Percentiles rank a stretch among this genome's conserved stretches.
Evolutionary conservation across 306 rosid species (phyloP).

Genomic region (Sindora glabra): DNA sequence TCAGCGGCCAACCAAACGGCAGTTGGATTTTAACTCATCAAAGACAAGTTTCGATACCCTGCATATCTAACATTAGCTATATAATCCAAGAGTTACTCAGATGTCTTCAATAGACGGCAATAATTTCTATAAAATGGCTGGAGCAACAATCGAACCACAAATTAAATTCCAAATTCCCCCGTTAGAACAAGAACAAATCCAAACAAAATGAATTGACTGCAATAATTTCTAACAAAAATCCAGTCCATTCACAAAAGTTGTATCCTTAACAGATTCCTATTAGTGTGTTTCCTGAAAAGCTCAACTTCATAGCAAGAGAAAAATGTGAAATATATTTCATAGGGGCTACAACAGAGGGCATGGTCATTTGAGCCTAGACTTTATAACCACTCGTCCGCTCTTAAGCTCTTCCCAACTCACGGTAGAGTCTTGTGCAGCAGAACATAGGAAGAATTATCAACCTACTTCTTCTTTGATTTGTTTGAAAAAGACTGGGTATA

Average conservation of each 20-base stretch:
- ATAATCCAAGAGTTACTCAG: no score
- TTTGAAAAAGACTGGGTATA: conserved; percentile 44
- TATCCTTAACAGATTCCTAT: conserved; percentile 28
- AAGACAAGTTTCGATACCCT: no score
- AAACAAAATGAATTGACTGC: no score
- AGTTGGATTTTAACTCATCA: no score
- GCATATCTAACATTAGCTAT: no score
- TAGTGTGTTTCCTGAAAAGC: conserved; percentile 22
- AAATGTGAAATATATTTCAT: conserved; percentile 14
- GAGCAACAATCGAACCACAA: no score
- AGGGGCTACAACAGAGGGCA: conserved; percentile 58
- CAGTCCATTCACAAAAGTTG: conserved; percentile 12
- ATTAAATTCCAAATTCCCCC: no score
- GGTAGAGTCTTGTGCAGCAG: conserved; percentile 38
- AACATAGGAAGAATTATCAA: conserved; percentile 18
- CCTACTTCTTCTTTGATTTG: conserved; percentile 84
- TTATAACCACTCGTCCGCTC: conserved; percentile 39
- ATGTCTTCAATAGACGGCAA: no score
- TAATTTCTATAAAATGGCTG: no score
- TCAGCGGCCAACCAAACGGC: no score
- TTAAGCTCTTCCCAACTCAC: conserved; percentile 36
- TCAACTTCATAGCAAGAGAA: conserved; percentile 22
- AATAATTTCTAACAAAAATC: conserved; percentile 25
- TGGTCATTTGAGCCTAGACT: conserved; percentile 33
- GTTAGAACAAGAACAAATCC: no score